phyloP scores from a whole-genome alignment of 1,284 basidiomycete genomes.

The Pisolithus thermaeus region DNA sequence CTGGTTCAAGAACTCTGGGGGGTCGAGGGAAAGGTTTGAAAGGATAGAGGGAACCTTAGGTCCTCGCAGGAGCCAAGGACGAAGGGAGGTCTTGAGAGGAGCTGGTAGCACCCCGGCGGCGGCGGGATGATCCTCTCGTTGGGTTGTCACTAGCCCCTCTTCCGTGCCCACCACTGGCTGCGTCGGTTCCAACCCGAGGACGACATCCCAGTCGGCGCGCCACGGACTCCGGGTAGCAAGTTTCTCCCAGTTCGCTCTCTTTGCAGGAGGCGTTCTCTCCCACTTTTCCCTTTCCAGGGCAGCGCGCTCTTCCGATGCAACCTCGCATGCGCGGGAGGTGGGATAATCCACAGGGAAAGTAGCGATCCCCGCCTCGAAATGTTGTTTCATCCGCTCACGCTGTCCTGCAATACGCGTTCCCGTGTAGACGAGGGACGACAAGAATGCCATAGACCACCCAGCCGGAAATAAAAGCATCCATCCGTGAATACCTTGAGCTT shows the following conservation, averaged over 20 bases:
- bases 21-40: slow-evolving; percentile 37
- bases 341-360: slow-evolving; percentile 85
- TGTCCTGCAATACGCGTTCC: slow-evolving; percentile 79
- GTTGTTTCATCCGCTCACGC: slow-evolving; percentile 68
- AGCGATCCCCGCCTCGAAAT: slow-evolving; percentile 69
- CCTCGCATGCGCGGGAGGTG: slow-evolving; percentile 45
- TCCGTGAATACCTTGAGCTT: slow-evolving; percentile 55
- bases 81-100: slow-evolving; percentile 11
- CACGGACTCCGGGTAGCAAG: slow-evolving; percentile 69
- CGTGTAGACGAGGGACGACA: slow-evolving; percentile 74
- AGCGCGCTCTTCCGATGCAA: slow-evolving; percentile 43
- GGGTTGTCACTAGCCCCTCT: slow-evolving; percentile 46
- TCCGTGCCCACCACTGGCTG: slow-evolving; percentile 5
- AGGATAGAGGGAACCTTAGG: slow-evolving; percentile 41
- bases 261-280: slow-evolving; percentile 80
- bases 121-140: slow-evolving; percentile 34
- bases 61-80: slow-evolving; percentile 67
- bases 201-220: slow-evolving; percentile 64
- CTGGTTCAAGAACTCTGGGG: slow-evolving; percentile 41
- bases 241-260: slow-evolving; percentile 67
- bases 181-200: slow-evolving; percentile 44
- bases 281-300: slow-evolving; percentile 54
- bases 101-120: slow-evolving; percentile 8
- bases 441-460: slow-evolving; percentile 87
- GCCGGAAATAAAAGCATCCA: slow-evolving; percentile 81